Evolutionary conservation across 2,329 filamentous ascomycete genomes (phyloP), one percentile per base, ranked within the genome.

Genomic region (Curvularia spicifera): DNA sequence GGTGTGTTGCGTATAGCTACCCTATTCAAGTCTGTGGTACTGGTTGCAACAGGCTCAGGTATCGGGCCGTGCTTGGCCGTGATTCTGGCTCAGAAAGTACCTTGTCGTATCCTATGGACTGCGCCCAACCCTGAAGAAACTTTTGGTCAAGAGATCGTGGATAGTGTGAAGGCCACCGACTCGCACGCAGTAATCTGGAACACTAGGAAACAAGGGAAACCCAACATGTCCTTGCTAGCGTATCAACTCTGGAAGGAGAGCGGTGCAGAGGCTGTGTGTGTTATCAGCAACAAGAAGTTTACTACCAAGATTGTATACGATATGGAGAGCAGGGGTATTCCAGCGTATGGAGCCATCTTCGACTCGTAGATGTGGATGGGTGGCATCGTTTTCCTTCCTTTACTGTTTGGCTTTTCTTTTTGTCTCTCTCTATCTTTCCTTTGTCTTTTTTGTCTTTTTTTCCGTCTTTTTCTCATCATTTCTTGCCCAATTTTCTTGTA

Each of bases 311-410:
- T 92, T 4, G 89, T 92, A 1, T 90, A 89, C 74, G 87, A 84
- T 13, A 79, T 93, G 58, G 89, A 92, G 76, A 83, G 81, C 31
- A 81, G 87, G 53, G 88, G 89, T 0, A 77, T 91, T 24, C 84
- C 87, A 1, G 87, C 89, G 5, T 93, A 86, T 75, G 90, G 90
- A 2, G 88, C 90, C 2, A 91, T 93, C 64, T 93, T 89, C 77
- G 90, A 93, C 75, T 87, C 85, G 33, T 87, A 75, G 22, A 48
- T 39, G 24, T 5, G 13, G 18, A 5, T 37, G 5, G 15, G 15
- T 18, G 4, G 35, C 15, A 4, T 37, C 15, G 3, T 3, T 35
- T n/a, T 5, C 33, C 26, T 33, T 35, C 20, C 22, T n/a, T 20
- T 47, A 9, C 12, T 12, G 10, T 24, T 35, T 24, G 22, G 4